phyloP scores from a whole-genome alignment of 768 basidiomycete genomes.

The Termitomyces sp. region DNA sequence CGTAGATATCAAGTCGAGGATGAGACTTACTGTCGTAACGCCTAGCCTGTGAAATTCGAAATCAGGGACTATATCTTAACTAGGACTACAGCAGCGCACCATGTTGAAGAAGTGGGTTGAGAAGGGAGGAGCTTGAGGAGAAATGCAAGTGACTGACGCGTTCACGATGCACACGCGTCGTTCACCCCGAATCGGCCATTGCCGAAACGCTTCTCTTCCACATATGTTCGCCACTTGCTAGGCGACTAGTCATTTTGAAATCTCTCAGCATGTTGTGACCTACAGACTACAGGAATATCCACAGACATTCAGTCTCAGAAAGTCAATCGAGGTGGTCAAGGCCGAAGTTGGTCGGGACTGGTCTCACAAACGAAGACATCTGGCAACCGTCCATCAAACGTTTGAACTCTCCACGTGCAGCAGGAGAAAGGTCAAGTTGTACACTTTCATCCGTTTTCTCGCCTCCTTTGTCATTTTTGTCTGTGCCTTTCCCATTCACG shows the following conservation, averaged over 20 bases:
- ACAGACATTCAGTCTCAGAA: background rate
- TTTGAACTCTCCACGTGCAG: background rate
- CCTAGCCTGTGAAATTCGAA: constrained; percentile 54
- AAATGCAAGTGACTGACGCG: constrained; percentile 33
- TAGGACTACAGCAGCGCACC: constrained; percentile 30
- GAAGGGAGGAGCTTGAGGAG: constrained; percentile 3
- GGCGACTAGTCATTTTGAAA: background rate
- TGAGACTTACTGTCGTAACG: constrained; percentile 84
- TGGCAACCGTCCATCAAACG: constrained; percentile 1
- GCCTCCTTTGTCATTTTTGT: background rate
- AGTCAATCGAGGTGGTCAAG: constrained; percentile 1
- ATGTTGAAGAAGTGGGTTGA: constrained; percentile 31
- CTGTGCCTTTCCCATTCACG: background rate
- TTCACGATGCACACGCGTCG: constrained; percentile 37
- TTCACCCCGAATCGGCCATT: constrained; percentile 27
- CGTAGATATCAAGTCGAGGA: constrained; percentile 2
- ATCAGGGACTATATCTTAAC: constrained; percentile 1
- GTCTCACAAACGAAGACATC: background rate
- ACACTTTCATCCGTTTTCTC: background rate
- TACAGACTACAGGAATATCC: background rate
- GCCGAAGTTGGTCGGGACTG: background rate
- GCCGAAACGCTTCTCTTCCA: constrained; percentile 16
- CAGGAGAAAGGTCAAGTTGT: background rate
- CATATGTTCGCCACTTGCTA: background rate
- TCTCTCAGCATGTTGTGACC: background rate